These are phyloP conservation scores for Arthrinium phaeospermum DNA, from an alignment of 2,329 filamentous ascomycete species.

Conservation along the genomic window DNA sequence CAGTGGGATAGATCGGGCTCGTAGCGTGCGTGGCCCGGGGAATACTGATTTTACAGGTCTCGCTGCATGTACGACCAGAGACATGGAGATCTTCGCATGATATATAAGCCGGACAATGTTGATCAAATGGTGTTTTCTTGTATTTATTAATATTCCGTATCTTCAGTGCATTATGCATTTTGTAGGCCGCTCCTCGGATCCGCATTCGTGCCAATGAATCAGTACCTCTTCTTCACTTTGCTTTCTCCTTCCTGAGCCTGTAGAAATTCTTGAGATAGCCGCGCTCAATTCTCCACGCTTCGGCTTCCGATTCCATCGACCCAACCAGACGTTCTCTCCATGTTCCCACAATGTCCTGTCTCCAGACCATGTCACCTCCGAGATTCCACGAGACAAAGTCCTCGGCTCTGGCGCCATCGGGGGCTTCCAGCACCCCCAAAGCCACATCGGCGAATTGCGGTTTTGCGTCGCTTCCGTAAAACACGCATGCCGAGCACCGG, in stretches of 20 bases:
- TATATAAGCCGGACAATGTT: background rate
- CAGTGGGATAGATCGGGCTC: background rate
- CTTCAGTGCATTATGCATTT: background rate
- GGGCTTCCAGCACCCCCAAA: conserved; percentile 49
- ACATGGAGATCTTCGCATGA: background rate
- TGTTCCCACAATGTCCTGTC: conserved; percentile 44
- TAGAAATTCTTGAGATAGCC: conserved; percentile 42
- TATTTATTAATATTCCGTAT: background rate
- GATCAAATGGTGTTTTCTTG: background rate
- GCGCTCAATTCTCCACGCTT: conserved; percentile 41
- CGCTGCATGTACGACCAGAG: background rate
- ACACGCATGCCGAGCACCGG: conserved; percentile 52
- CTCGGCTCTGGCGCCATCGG: conserved; percentile 53
- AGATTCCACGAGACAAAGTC: conserved; percentile 48
- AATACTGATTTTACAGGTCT: too few relatives aligned
- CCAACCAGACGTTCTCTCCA: conserved; percentile 46
- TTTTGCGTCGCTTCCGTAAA: conserved; percentile 48
- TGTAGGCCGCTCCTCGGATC: background rate
- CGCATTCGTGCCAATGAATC: background rate
- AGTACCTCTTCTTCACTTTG: background rate
- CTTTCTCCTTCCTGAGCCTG: conserved; percentile 30
- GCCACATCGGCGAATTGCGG: conserved; percentile 50
- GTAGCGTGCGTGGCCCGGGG: background rate
- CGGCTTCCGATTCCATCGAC: conserved; percentile 39
- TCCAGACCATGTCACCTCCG: conserved; percentile 40